Conservation (phyloP, 1,284 basidiomycete species). For the Coniophora puteana region DNA sequence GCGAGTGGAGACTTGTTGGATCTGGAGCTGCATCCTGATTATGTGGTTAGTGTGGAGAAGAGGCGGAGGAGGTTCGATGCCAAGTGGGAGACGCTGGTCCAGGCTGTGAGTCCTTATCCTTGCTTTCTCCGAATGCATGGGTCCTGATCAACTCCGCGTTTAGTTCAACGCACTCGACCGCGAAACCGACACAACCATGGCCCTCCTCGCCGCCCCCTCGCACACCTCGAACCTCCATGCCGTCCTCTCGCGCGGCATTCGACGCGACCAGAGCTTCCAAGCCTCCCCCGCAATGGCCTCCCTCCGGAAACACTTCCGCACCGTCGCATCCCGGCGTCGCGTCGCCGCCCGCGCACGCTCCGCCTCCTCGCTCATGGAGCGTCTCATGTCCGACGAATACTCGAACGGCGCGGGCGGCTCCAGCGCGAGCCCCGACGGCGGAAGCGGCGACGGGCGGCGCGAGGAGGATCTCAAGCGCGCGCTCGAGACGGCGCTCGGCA, state of each 20-base stretch:
- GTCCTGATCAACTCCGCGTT: background rate
- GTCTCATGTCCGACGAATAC: too few species aligned
- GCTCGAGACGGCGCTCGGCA: conserved; percentile 60
- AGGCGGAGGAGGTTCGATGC: conserved; percentile 67
- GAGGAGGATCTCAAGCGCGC: conserved; percentile 64
- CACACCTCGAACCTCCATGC: conserved; percentile 62
- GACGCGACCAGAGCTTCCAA: conserved; percentile 45
- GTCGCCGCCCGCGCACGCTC: conserved; percentile 41
- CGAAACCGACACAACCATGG: conserved; percentile 73
- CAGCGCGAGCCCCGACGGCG: conserved; percentile 44
- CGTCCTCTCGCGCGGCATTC: conserved; percentile 62
- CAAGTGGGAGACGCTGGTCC: conserved; percentile 67
- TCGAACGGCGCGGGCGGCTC: too few species aligned
- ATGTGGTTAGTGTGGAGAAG: conserved; percentile 61
- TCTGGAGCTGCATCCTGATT: conserved; percentile 71
- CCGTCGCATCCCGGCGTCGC: conserved; percentile 55
- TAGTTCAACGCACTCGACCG: conserved; percentile 76
- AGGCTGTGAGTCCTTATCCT: conserved; percentile 48
- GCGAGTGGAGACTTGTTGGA: conserved; percentile 70
- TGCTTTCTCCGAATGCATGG: conserved; percentile 4
- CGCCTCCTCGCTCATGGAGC: conserved; percentile 52
- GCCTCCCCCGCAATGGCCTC: conserved; percentile 46
- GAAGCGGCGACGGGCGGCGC: conserved; percentile 44
- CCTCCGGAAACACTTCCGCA: conserved; percentile 53
- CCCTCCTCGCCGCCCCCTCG: conserved; percentile 69